Evolutionary conservation across 2,329 filamentous ascomycete species (phyloP).

Genomic region (Microascus cirrosus): DNA sequence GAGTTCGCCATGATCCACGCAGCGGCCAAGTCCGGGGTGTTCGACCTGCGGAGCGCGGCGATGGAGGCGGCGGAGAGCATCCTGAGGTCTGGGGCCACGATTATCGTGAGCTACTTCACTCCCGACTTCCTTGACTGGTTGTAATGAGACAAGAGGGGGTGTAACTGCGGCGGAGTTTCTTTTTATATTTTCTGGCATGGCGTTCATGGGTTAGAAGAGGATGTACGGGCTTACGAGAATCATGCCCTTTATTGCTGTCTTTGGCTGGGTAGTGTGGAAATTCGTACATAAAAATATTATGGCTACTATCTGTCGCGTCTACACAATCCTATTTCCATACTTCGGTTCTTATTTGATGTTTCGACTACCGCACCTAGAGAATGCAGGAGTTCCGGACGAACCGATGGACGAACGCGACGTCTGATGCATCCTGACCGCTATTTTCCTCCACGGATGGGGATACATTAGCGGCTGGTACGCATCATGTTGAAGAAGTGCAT

Average conservation of each 20-base stretch:
- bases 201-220: background rate
- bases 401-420: too few species aligned
- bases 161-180: background rate
- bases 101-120: slow-evolving; percentile 89
- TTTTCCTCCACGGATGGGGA: too few species aligned
- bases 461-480: too few species aligned
- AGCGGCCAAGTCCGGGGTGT: slow-evolving; percentile 89
- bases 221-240: background rate
- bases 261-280: background rate
- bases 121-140: slow-evolving; percentile 66
- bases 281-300: background rate
- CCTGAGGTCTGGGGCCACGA: slow-evolving; percentile 81
- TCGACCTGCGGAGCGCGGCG: slow-evolving; percentile 88
- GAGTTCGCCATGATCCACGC: slow-evolving; percentile 98
- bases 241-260: background rate
- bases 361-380: too few species aligned
- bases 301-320: background rate
- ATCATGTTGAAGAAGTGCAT: background rate
- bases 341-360: background rate
- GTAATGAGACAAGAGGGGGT: slow-evolving; percentile 1
- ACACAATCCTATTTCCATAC: background rate
- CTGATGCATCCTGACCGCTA: too few species aligned
- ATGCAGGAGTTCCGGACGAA: too few species aligned
- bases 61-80: slow-evolving; percentile 94
- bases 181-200: background rate